These are phyloP conservation scores for Calvatia gigantea DNA, from an alignment of 768 basidiomycete genomes.

Conservation along the genomic window DNA sequence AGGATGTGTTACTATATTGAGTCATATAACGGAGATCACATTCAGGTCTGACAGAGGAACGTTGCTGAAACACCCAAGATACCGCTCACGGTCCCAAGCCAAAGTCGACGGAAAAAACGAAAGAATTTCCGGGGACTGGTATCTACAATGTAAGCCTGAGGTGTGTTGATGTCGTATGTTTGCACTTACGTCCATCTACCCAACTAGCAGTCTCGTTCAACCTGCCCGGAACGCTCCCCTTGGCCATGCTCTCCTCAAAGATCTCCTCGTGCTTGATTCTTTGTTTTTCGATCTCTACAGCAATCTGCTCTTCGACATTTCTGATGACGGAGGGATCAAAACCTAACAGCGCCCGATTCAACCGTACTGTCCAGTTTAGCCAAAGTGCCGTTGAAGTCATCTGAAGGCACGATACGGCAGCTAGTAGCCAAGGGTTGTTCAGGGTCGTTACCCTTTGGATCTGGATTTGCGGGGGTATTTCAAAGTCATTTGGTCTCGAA, in stretches of 20 bases:
- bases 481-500: background rate
- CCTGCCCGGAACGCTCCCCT: too few relatives aligned
- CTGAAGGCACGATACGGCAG: constrained; percentile 47
- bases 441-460: constrained; percentile 18
- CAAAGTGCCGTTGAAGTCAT: constrained; percentile 52
- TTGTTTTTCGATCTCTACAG: background rate
- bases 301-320: too few relatives aligned
- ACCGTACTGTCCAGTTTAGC: constrained; percentile 32
- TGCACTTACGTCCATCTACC: too few relatives aligned
- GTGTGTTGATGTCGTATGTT: too few relatives aligned
- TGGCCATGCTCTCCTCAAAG: background rate
- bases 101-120: constrained; percentile 7
- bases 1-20: background rate
- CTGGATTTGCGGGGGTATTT: constrained; percentile 7
- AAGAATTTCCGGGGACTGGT: background rate
- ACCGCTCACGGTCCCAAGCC: background rate
- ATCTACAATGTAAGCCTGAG: background rate
- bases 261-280: background rate
- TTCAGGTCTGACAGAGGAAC: background rate
- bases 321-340: too few relatives aligned
- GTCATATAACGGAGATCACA: too few relatives aligned
- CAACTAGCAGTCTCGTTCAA: too few relatives aligned
- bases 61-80: too few relatives aligned
- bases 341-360: too few relatives aligned
- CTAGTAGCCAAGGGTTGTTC: constrained; percentile 27